phyloP scores from a whole-genome alignment of 2,329 filamentous ascomycete species.

The Raffaelea ambrosiae region DNA sequence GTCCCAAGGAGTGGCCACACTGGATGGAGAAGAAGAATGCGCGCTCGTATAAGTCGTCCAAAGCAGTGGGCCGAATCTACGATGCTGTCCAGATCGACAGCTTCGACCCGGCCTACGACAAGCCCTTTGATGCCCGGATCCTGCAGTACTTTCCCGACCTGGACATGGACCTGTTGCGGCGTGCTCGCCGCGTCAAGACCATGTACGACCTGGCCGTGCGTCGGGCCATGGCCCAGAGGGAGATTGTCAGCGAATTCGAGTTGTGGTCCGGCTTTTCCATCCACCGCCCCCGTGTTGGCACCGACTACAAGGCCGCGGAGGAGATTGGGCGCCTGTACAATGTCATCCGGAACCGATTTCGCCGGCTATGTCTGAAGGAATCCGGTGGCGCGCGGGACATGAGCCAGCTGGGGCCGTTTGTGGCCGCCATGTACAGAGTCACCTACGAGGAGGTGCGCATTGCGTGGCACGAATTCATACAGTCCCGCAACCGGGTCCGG shows the following conservation, averaged over 20 bases:
- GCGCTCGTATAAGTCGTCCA: conserved; percentile 55
- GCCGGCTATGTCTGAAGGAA: conserved; percentile 47
- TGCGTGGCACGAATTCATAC: conserved; percentile 41
- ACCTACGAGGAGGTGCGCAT: conserved; percentile 62
- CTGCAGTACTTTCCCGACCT: conserved; percentile 49
- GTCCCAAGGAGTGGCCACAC: conserved; percentile 65
- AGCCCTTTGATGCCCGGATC: conserved; percentile 69
- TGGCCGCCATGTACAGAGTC: conserved; percentile 80
- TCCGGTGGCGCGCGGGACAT: conserved; percentile 40
- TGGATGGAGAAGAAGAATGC: conserved; percentile 68
- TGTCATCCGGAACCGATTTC: conserved; percentile 60
- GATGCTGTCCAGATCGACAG: conserved; percentile 61
- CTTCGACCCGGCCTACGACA: conserved; percentile 65
- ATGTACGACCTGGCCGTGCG: conserved; percentile 71
- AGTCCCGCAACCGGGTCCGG: not conserved
- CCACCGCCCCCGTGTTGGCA: conserved; percentile 59
- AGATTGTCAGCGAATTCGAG: conserved; percentile 82
- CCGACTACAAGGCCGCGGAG: conserved; percentile 82
- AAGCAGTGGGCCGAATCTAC: conserved; percentile 73
- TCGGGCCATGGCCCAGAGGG: conserved; percentile 76
- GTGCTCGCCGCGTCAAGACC: conserved; percentile 59
- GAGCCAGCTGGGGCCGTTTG: conserved; percentile 57
- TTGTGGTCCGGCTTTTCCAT: conserved; percentile 83
- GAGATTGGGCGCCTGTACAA: conserved; percentile 63
- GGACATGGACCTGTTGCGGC: conserved; percentile 44